Conservation (phyloP, 192 early-diverging fungal species). For the Bifiguratus adelaidae region DNA sequence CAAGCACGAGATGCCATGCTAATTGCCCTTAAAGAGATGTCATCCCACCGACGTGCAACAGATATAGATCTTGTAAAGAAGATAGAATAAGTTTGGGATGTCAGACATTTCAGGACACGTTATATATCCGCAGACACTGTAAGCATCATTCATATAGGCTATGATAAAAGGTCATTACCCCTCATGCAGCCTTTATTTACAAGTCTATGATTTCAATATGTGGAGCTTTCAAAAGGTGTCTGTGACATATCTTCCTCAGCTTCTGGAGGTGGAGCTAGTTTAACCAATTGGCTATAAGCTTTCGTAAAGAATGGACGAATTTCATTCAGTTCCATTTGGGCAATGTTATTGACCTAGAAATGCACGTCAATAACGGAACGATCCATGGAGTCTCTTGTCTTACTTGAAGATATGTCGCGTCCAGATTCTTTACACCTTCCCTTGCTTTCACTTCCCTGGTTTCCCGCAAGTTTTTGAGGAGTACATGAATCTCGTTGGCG, state of each 20-base stretch:
- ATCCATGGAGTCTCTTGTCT: conserved; percentile 6
- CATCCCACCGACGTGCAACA: no score
- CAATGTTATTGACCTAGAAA: conserved; percentile 67
- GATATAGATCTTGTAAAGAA: no score
- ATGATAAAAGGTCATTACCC: no score
- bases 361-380: not conserved
- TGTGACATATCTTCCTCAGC: no score
- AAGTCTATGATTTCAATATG: no score
- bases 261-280: no score
- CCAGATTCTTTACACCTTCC: conserved; percentile 52
- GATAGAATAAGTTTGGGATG: no score
- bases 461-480: conserved; percentile 82
- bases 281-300: conserved; percentile 64
- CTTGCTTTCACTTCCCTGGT: conserved; percentile 71
- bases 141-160: no score
- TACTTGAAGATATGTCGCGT: conserved; percentile 60
- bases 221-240: no score
- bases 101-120: no score
- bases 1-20: conserved; percentile 38
- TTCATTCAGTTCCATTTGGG: conserved; percentile 83
- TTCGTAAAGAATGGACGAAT: conserved; percentile 83
- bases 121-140: no score
- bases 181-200: no score
- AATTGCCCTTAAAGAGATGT: conserved; percentile 34
- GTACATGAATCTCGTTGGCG: conserved; percentile 52